phyloP scores from a whole-genome alignment of 2,329 filamentous ascomycete genomes.

The Neodidymelliopsis sp. region DNA sequence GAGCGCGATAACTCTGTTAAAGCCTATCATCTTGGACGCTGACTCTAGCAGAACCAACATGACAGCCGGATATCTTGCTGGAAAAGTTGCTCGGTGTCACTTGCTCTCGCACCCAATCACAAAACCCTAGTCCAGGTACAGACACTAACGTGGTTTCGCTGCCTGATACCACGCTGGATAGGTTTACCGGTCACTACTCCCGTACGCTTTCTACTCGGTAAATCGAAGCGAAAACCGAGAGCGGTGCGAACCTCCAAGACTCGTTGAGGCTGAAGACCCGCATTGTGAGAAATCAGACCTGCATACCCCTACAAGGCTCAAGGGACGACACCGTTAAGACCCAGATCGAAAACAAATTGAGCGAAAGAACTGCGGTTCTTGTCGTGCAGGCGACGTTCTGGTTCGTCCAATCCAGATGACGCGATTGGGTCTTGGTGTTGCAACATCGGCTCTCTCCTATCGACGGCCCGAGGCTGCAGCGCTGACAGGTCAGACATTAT shows the following conservation, averaged over 20 bases:
- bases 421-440: slow-evolving; percentile 20
- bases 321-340: background rate
- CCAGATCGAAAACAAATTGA: background rate
- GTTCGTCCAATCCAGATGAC: slow-evolving; percentile 13
- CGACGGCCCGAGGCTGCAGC: slow-evolving; percentile 5
- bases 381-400: background rate
- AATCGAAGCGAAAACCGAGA: background rate
- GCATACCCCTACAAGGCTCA: slow-evolving; percentile 1
- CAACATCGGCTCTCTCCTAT: slow-evolving; percentile 20
- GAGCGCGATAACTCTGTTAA: too few relatives aligned
- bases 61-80: too few relatives aligned
- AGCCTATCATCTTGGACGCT: too few relatives aligned
- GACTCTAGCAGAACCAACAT: too few relatives aligned
- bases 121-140: too few relatives aligned
- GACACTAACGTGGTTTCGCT: too few relatives aligned
- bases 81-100: too few relatives aligned
- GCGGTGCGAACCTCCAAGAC: slow-evolving; percentile 33
- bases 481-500: slow-evolving; percentile 3
- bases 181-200: too few relatives aligned
- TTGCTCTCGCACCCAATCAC: too few relatives aligned
- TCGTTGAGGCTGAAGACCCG: slow-evolving; percentile 64
- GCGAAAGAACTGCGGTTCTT: background rate
- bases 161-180: too few relatives aligned
- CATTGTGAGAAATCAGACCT: slow-evolving; percentile 15
- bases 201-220: background rate